A percentile compares a stretch with the other conserved stretches of the same genome.
Conservation (phyloP, 1,284 basidiomycete species). For the Ganoderma meredithae region DNA sequence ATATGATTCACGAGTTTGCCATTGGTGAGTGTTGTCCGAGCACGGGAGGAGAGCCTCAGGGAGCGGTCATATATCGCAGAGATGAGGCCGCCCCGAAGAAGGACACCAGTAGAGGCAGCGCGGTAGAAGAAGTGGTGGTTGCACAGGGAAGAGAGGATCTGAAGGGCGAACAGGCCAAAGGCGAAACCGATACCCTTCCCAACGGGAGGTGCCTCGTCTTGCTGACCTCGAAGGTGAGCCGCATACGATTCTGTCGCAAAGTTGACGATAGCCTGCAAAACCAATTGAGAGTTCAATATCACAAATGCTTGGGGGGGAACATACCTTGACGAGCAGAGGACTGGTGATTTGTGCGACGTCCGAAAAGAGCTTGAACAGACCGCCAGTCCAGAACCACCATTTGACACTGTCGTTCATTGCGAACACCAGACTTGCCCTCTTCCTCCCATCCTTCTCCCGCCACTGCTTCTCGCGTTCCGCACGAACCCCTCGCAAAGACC, state of each 20-base stretch:
- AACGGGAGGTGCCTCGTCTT: conserved; percentile 57
- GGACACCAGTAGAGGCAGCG: conserved; percentile 76
- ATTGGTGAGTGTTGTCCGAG: conserved; percentile 85
- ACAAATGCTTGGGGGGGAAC: neutral
- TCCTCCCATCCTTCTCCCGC: conserved; percentile 70
- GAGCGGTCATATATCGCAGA: conserved; percentile 88
- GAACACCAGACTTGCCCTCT: conserved; percentile 71
- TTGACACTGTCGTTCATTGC: conserved; percentile 87
- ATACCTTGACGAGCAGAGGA: conserved; percentile 79
- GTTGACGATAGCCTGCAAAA: conserved; percentile 70
- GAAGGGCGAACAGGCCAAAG: conserved; percentile 75
- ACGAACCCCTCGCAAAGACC: conserved; percentile 63
- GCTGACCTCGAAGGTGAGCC: conserved; percentile 55
- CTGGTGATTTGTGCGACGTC: conserved; percentile 80
- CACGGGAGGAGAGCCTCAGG: conserved; percentile 80
- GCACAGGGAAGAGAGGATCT: conserved; percentile 73
- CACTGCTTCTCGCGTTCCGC: conserved; percentile 67
- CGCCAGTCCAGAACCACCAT: conserved; percentile 85
- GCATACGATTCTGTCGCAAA: conserved; percentile 75
- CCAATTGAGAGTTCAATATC: neutral
- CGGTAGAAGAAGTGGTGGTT: conserved; percentile 87
- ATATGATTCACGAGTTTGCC: conserved; percentile 93
- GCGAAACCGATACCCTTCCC: conserved; percentile 81
- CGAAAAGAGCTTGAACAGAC: conserved; percentile 77
- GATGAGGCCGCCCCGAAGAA: conserved; percentile 88